phyloP scores from a whole-genome alignment of 2,329 filamentous ascomycete species.

The Penicillium sp. region DNA sequence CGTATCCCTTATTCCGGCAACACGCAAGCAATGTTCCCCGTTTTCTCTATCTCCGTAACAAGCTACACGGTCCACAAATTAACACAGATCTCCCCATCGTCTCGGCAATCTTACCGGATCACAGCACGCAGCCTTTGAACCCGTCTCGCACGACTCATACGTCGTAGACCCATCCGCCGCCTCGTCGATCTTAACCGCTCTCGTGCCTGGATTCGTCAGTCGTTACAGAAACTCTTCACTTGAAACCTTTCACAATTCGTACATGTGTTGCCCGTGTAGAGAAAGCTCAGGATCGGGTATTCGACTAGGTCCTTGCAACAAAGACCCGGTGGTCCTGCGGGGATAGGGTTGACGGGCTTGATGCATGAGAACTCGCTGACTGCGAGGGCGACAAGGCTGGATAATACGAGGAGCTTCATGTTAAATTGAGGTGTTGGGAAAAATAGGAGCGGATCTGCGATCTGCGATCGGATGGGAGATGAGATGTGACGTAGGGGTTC shows the following conservation, averaged over 20 bases:
- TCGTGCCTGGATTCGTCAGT: conserved; percentile 1
- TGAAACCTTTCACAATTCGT: not conserved
- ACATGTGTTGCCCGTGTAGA: conserved; percentile 9
- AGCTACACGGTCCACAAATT: not conserved
- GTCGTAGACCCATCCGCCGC: conserved; percentile 9
- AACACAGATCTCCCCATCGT: not conserved
- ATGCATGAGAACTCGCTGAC: conserved; percentile 8
- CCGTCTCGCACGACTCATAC: conserved; percentile 9
- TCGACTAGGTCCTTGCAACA: conserved; percentile 7
- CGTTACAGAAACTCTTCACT: not conserved
- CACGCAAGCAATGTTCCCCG: not conserved
- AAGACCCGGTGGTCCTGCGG: conserved; percentile 5
- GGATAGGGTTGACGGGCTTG: conserved; percentile 11
- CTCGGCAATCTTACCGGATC: conserved; percentile 8
- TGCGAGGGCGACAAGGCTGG: not conserved
- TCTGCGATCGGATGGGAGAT: not conserved
- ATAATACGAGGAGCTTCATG: not conserved
- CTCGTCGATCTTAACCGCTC: conserved; percentile 5
- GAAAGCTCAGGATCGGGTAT: conserved; percentile 5
- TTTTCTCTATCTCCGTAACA: not conserved
- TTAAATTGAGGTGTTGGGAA: not conserved
- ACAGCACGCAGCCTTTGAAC: conserved; percentile 9
- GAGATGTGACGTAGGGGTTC: not conserved
- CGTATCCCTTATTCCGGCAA: not conserved
- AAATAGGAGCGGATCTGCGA: not conserved